Conservation (phyloP, 768 basidiomycete species). For the Suillus cothurnatus region DNA sequence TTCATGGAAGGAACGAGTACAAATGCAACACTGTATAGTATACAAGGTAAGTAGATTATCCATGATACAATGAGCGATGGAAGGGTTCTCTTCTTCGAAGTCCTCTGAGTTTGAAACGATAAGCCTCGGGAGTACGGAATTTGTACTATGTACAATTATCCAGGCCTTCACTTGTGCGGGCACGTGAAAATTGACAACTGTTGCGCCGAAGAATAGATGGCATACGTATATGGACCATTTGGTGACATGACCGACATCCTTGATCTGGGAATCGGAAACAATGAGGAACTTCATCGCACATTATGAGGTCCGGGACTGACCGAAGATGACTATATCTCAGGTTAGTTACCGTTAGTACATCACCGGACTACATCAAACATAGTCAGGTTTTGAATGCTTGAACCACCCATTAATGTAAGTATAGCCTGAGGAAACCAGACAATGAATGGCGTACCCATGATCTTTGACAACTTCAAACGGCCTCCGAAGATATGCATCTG, state of each 20-base stretch:
- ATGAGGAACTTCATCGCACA: conserved; percentile 2
- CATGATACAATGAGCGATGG: too few species aligned
- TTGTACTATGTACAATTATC: conserved; percentile 82
- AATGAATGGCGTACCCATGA: conserved; percentile 80
- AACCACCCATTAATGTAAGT: conserved; percentile 72
- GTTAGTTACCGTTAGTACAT: too few species aligned
- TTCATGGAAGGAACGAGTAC: too few species aligned
- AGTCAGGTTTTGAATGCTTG: conserved; percentile 56
- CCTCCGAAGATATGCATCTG: conserved; percentile 69
- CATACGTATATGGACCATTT: conserved; percentile 63
- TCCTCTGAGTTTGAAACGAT: conserved; percentile 74
- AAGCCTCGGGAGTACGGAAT: conserved; percentile 80
- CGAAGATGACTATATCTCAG: conserved; percentile 40
- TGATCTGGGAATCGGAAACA: conserved; percentile 45
- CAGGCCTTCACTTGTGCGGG: conserved; percentile 66
- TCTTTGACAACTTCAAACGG: conserved; percentile 86
- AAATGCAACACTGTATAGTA: too few species aligned
- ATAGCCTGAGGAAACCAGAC: conserved; percentile 89
- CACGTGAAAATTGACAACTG: conserved; percentile 79
- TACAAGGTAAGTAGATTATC: too few species aligned
- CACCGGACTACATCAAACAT: conserved; percentile 73
- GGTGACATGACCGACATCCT: conserved; percentile 75
- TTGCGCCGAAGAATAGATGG: too few species aligned
- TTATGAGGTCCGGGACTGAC: conserved; percentile 42
- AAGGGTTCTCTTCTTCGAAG: too few species aligned